These are phyloP conservation scores for Suhomyces sp. DNA, from an alignment of 805 yeast genomes.

Conservation along the genomic window DNA sequence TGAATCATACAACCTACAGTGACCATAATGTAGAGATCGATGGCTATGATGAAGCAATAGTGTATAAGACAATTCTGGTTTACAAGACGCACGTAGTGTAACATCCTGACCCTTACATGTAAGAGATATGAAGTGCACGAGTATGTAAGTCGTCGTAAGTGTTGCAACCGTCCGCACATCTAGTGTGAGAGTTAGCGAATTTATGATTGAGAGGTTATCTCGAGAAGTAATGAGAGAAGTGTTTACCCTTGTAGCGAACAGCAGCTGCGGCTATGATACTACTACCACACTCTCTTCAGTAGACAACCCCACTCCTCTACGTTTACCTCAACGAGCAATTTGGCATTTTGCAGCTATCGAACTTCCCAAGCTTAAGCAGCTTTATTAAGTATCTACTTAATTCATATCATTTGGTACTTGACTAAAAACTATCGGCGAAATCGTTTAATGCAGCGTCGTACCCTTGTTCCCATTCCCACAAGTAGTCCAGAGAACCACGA, in stretches of 20 bases:
- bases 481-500: slow-evolving; percentile 53
- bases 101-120: background rate
- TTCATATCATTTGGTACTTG: background rate
- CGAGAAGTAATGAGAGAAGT: background rate
- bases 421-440: slow-evolving; percentile 19
- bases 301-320: background rate
- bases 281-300: background rate
- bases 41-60: too few species aligned
- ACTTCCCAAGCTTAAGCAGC: too few species aligned
- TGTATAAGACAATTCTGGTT: too few species aligned
- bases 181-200: background rate
- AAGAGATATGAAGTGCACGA: background rate
- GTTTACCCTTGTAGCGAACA: background rate
- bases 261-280: background rate
- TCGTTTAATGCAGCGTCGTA: slow-evolving; percentile 59
- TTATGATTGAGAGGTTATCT: too few species aligned
- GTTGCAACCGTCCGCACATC: background rate
- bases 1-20: too few species aligned
- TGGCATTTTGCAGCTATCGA: background rate
- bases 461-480: slow-evolving; percentile 94
- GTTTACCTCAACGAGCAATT: background rate
- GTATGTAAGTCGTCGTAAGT: background rate
- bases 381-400: too few species aligned
- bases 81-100: too few species aligned
- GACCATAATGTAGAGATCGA: too few species aligned